These are phyloP conservation scores for Coemansia sp. DNA, from an alignment of 192 early-diverging fungal species.

Conservation along the genomic window DNA sequence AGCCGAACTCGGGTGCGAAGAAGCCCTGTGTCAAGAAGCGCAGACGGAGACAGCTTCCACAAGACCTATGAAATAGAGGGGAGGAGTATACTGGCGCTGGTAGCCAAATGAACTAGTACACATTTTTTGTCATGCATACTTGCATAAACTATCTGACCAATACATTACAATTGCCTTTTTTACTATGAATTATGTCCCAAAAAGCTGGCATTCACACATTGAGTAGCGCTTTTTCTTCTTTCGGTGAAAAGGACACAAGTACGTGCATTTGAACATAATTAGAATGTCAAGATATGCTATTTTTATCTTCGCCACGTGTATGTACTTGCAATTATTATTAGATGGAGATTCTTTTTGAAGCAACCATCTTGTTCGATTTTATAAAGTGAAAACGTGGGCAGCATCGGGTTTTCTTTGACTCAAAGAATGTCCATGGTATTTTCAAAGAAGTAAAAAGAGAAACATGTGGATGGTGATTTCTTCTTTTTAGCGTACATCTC, in stretches of 20 bases:
- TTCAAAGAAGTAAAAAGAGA: background rate
- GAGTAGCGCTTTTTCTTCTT: background rate
- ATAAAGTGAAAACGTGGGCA: background rate
- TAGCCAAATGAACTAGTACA: background rate
- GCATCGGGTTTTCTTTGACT: background rate
- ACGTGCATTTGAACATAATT: background rate
- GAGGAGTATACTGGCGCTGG: background rate
- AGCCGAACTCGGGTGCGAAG: background rate
- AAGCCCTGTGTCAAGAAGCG: slow-evolving; percentile 8
- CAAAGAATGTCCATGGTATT: background rate
- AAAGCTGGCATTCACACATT: background rate
- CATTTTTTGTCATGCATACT: background rate
- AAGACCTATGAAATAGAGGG: background rate
- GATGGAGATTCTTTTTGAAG: background rate
- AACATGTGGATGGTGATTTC: background rate
- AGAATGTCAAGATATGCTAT: background rate
- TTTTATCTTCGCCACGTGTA: background rate
- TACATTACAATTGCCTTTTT: background rate
- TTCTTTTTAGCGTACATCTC: background rate
- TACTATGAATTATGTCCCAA: background rate
- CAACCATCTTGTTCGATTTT: background rate
- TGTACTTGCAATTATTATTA: background rate
- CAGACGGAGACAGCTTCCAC: background rate
- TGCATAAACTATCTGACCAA: background rate
- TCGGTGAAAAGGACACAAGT: background rate